phyloP scores from a whole-genome alignment of 2,329 filamentous ascomycete genomes.

The Verticillium nonalfalfae region DNA sequence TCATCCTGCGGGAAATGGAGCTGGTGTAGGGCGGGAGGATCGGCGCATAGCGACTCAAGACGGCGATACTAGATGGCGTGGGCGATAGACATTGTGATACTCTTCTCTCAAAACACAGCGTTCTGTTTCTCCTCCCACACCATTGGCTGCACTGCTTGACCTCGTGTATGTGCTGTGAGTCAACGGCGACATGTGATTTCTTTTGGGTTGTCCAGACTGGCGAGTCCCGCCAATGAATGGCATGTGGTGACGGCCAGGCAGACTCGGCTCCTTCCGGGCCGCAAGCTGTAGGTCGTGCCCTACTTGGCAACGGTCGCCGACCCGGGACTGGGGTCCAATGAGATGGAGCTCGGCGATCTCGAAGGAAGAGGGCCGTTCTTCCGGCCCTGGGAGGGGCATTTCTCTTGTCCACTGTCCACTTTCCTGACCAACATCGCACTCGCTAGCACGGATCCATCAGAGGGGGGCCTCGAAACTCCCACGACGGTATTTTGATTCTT shows the following conservation, averaged over 20 bases:
- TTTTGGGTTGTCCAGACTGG: not conserved
- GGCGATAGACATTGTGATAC: not conserved
- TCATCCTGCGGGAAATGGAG: not conserved
- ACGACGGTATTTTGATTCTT: not conserved
- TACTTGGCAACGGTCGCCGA: not conserved
- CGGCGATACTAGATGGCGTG: not conserved
- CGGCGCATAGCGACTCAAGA: not conserved
- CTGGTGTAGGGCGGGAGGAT: not conserved
- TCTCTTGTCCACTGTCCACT: not conserved
- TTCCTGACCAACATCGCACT: not conserved
- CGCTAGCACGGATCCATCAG: not conserved
- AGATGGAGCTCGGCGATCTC: not conserved
- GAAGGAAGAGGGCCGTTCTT: not conserved
- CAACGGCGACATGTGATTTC: not conserved
- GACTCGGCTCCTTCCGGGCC: not conserved
- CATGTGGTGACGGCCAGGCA: not conserved
- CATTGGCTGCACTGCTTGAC: not conserved
- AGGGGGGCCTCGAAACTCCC: not conserved
- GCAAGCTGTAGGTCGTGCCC: not conserved
- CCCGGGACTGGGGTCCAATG: not conserved
- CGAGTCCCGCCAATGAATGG: not conserved
- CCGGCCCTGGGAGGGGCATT: not conserved
- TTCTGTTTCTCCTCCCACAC: not conserved
- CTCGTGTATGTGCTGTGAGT: not conserved
- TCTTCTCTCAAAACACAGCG: not conserved